These are phyloP conservation scores for Beauveria sp. DNA, from an alignment of 2,329 filamentous ascomycete genomes.

Conservation along the genomic window DNA sequence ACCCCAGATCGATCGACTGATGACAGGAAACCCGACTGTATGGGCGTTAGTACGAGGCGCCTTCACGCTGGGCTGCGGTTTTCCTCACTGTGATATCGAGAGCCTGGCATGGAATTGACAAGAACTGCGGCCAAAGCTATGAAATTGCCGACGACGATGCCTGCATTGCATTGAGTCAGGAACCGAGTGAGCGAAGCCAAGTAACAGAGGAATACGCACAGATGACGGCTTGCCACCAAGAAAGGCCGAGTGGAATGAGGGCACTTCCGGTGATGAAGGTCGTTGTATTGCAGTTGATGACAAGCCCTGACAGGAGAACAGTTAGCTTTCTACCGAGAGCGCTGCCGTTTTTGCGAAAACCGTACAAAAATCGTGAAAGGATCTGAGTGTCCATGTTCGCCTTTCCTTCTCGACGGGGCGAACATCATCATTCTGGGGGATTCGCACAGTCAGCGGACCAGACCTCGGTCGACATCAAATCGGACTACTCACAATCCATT, in stretches of 20 bases:
- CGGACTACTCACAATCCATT: constrained; percentile 23
- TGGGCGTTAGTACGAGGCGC: background rate
- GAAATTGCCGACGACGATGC: constrained; percentile 30
- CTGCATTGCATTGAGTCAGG: constrained; percentile 9
- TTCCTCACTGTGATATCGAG: constrained; percentile 31
- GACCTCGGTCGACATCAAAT: background rate
- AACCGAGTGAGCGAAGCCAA: background rate
- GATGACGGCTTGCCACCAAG: constrained; percentile 36
- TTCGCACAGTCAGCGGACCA: constrained; percentile 7
- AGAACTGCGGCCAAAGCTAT: constrained; percentile 32
- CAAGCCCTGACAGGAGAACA: constrained; percentile 27
- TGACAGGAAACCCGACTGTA: constrained; percentile 31
- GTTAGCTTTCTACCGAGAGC: background rate
- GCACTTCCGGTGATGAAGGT: constrained; percentile 34
- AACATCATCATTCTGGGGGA: constrained; percentile 39
- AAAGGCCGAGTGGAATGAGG: constrained; percentile 33
- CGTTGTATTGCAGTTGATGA: constrained; percentile 38
- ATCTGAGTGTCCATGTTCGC: constrained; percentile 33
- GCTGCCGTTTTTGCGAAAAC: background rate
- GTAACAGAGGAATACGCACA: constrained; percentile 16
- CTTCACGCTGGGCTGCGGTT: background rate
- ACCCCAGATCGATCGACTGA: constrained; percentile 31
- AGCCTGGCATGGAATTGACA: constrained; percentile 35
- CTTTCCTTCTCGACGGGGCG: constrained; percentile 36
- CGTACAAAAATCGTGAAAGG: constrained; percentile 37